Percentiles rank a stretch among this genome's conserved stretches.
phyloP scores from a whole-genome alignment of 2,329 filamentous ascomycete genomes.

The Mycocentrospora acerina region DNA sequence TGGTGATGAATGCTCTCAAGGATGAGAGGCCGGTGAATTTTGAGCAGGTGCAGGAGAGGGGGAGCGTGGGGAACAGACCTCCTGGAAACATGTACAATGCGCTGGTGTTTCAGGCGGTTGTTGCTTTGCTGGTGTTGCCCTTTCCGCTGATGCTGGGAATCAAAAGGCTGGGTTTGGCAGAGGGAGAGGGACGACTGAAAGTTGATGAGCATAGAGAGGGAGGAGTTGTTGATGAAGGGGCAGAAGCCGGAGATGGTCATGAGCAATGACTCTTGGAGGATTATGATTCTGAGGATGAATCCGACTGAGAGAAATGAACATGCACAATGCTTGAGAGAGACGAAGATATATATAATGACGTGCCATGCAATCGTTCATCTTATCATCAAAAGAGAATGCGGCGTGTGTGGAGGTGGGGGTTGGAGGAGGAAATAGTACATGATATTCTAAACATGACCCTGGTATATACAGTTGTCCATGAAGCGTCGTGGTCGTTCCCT shows the following conservation, averaged over 20 bases:
- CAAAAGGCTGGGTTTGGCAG: slow-evolving; percentile 57
- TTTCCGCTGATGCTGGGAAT: slow-evolving; percentile 69
- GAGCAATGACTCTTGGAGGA: slow-evolving; percentile 25
- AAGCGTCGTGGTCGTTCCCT: slow-evolving; percentile 26
- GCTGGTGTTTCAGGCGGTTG: slow-evolving; percentile 75
- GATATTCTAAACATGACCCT: slow-evolving; percentile 41
- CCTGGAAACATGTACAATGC: slow-evolving; percentile 72
- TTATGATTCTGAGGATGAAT: slow-evolving; percentile 14
- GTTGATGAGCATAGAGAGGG: slow-evolving; percentile 34
- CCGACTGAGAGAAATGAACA: neutral
- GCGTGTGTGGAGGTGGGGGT: neutral
- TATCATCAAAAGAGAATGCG: too few relatives aligned
- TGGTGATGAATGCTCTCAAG: slow-evolving; percentile 76
- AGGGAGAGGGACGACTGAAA: slow-evolving; percentile 32
- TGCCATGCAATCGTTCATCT: too few relatives aligned
- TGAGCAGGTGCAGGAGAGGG: slow-evolving; percentile 29
- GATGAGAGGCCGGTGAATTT: slow-evolving; percentile 29
- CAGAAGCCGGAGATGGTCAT: slow-evolving; percentile 8
- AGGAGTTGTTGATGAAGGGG: slow-evolving; percentile 8
- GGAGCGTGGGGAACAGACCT: slow-evolving; percentile 45
- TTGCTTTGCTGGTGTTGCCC: slow-evolving; percentile 66
- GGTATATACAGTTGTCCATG: slow-evolving; percentile 39
- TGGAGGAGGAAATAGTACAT: slow-evolving; percentile 35
- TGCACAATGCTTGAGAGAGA: neutral
- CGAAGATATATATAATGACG: neutral